phyloP scores from a whole-genome alignment of 1,284 basidiomycete species.

The Ganoderma lucidum region DNA sequence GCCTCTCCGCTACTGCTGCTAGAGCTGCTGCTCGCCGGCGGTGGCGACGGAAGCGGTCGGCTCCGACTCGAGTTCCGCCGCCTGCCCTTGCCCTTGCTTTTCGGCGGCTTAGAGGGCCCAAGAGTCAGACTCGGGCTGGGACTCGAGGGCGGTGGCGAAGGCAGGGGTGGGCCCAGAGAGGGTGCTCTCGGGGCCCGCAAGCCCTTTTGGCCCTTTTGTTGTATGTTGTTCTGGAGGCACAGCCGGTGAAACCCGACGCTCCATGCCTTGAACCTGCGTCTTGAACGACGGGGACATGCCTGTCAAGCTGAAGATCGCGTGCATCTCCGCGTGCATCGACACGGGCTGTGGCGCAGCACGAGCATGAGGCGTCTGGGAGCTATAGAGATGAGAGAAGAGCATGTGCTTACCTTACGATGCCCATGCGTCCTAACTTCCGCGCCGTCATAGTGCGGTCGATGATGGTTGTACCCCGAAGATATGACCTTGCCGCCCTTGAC shows the following conservation, averaged over 20 bases:
- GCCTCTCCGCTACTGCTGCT: constrained; percentile 29
- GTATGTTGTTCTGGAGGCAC: constrained; percentile 34
- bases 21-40: constrained; percentile 15
- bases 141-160: constrained; percentile 13
- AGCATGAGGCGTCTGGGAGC: background rate
- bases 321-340: constrained; percentile 72
- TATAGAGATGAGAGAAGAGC: background rate
- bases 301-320: constrained; percentile 60
- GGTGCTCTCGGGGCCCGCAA: constrained; percentile 31
- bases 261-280: constrained; percentile 58
- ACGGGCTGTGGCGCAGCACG: constrained; percentile 44
- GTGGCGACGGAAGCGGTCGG: constrained; percentile 1
- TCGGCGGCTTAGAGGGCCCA: constrained; percentile 21
- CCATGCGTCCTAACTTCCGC: constrained; percentile 50
- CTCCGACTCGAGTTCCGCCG: constrained; percentile 23
- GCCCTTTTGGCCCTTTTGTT: constrained; percentile 43
- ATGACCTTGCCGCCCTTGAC: constrained; percentile 67
- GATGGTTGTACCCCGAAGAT: constrained; percentile 61
- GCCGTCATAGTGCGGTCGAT: constrained; percentile 62
- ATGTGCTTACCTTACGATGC: constrained; percentile 46
- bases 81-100: constrained; percentile 28
- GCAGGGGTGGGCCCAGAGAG: constrained; percentile 36
- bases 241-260: constrained; percentile 42
- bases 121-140: constrained; percentile 13
- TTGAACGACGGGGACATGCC: constrained; percentile 62